These are phyloP conservation scores for Grosmannia serpens DNA, from an alignment of 2,329 filamentous ascomycete genomes.

Conservation along the genomic window DNA sequence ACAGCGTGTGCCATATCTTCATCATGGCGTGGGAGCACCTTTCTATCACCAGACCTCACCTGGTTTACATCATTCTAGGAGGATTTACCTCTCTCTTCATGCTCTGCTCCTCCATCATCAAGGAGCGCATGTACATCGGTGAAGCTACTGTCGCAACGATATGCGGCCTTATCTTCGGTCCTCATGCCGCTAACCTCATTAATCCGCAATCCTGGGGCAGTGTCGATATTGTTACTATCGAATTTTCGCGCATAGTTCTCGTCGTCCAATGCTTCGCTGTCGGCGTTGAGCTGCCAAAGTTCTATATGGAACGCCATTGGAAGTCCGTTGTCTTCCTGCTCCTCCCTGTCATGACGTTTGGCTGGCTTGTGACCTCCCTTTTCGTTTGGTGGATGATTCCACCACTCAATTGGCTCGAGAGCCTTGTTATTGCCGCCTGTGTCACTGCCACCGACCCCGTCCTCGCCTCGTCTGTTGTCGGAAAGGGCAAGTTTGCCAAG, in stretches of 20 bases:
- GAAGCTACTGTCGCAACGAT: conserved; percentile 91
- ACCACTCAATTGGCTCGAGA: conserved; percentile 76
- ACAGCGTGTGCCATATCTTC: neutral
- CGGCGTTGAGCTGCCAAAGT: conserved; percentile 79
- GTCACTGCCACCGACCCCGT: conserved; percentile 97
- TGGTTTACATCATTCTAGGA: conserved; percentile 97
- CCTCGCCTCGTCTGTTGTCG: conserved; percentile 91
- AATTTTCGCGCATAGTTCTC: conserved; percentile 80
- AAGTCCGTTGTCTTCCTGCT: conserved; percentile 79
- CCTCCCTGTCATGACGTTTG: conserved; percentile 93
- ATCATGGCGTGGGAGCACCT: conserved; percentile 70
- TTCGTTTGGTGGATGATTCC: conserved; percentile 89
- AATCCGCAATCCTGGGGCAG: conserved; percentile 68
- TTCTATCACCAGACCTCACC: conserved; percentile 81
- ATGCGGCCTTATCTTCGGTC: conserved; percentile 80
- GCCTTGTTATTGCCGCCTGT: conserved; percentile 76
- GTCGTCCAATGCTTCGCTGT: conserved; percentile 90
- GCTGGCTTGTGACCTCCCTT: conserved; percentile 84
- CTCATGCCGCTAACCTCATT: conserved; percentile 72
- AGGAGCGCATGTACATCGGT: conserved; percentile 96
- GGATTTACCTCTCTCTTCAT: conserved; percentile 98
- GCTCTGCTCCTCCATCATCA: conserved; percentile 95
- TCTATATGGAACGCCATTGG: conserved; percentile 98
- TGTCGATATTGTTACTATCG: conserved; percentile 74
- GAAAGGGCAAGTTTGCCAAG: conserved; percentile 97